Percentiles rank a stretch among this genome's conserved stretches.
Conservation (phyloP, 2,329 filamentous ascomycete genomes). For the Claviceps digitariae region DNA sequence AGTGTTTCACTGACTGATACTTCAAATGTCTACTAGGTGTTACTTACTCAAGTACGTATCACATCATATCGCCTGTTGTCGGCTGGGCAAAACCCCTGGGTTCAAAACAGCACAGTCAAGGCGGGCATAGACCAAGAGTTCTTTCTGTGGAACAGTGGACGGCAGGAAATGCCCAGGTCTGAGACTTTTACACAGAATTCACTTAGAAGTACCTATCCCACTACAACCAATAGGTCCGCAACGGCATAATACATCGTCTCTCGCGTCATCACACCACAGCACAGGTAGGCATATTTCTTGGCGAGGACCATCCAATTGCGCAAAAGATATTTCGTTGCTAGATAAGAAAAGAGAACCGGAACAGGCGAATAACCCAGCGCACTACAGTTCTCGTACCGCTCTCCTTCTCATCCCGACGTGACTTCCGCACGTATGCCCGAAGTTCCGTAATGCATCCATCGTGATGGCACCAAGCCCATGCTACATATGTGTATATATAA, state of each 20-base stretch:
- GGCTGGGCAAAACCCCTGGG: too few relatives aligned
- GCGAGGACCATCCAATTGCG: neutral
- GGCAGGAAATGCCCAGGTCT: neutral
- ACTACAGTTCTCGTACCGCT: constrained; percentile 3
- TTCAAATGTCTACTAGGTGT: too few relatives aligned
- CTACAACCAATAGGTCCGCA: neutral
- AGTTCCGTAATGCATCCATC: constrained; percentile 9
- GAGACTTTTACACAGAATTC: neutral
- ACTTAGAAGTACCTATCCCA: neutral
- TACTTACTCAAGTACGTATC: too few relatives aligned
- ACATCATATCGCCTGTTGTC: too few relatives aligned
- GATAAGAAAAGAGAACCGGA: neutral
- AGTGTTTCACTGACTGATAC: too few relatives aligned
- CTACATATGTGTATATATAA: neutral
- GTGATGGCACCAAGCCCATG: constrained; percentile 8
- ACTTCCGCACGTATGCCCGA: constrained; percentile 3
- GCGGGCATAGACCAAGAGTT: too few relatives aligned
- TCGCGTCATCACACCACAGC: neutral
- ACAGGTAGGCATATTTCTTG: neutral
- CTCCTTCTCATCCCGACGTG: constrained; percentile 4
- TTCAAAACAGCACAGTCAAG: too few relatives aligned
- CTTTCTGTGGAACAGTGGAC: neutral
- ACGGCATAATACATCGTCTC: neutral
- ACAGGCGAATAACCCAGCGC: constrained; percentile 7
- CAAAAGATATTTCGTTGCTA: neutral